Evolutionary conservation across 1,284 basidiomycete species (phyloP), one percentile per base, ranked within the genome.

Genomic region (Ustilago shanxiensis): DNA sequence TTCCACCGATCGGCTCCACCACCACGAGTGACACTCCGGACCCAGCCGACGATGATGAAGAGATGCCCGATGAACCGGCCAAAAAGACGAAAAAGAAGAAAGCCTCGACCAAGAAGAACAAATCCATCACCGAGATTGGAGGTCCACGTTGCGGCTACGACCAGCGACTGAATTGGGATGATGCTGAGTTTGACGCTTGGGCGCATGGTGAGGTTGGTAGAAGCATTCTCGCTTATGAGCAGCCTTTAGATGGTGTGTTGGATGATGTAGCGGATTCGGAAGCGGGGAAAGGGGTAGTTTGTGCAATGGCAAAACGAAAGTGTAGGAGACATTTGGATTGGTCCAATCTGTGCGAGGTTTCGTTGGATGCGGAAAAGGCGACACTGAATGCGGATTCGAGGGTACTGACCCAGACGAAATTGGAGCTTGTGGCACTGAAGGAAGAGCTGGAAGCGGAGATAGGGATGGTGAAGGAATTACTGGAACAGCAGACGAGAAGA

Each of bases 61-160:
- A 69, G 18, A 66, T 58, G 59, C 22, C 65, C 10, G 58, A 64
- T 29, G 60, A 63, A 11, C 45, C 44, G 22, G 39, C 35, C 24
- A 53, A 57, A 24, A 20, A 29, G 0, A 39, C 18, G 11, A 72
- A 67, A 37, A 74, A 69, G 35, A 69, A 69, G 58, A 70, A 60
- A 53, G 44, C 39, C 20, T 51, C 72, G 16, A 63, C 59, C 31
- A 28, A 28, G n/a, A 57, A 56, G 11, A 24, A 54, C 28, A 72
- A 66, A 33, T 51, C 64, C 37, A 22, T 37, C 13, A 3, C 64
- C 16, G 64, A 64, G 8, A 37, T 60, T 2, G 28, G 58, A 14
- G 72, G 76, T 11, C 72, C 68, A 14, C 71, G 68, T 3, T 78
- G 76, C 52, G 76, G 76, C n/a, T 78, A 74, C 62, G 76, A 78